Percentiles rank a stretch among this genome's conserved stretches.
Conservation (phyloP, 2,329 filamentous ascomycete species). For the Fusarium miscanthi region DNA sequence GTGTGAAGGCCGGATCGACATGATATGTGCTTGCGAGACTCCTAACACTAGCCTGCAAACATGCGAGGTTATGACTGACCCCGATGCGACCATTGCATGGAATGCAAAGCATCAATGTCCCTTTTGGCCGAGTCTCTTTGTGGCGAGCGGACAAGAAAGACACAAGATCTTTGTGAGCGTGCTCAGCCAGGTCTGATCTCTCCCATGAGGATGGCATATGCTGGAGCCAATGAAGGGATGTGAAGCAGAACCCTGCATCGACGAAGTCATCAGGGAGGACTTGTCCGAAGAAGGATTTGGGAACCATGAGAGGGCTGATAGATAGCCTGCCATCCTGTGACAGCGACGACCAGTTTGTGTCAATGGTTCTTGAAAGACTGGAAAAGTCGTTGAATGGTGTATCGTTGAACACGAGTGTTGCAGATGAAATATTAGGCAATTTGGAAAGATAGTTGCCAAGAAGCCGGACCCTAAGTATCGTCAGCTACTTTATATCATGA, state of each 20-base stretch:
- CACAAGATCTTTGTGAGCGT: not conserved
- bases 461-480: not conserved
- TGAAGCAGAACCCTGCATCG: not conserved
- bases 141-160: not conserved
- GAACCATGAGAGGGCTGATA: not conserved
- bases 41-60: not conserved
- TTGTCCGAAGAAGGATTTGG: not conserved
- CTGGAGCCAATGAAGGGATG: not conserved
- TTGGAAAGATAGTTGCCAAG: not conserved
- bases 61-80: no score
- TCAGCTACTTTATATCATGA: rapidly evolving
- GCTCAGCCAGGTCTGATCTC: not conserved
- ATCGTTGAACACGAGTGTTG: not conserved
- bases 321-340: not conserved
- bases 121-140: not conserved
- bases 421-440: not conserved
- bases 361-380: not conserved
- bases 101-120: not conserved
- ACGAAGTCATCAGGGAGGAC: not conserved
- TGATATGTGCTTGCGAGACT: not conserved
- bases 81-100: not conserved
- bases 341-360: not conserved
- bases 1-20: not conserved
- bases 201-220: not conserved
- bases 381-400: not conserved